These are phyloP conservation scores for Biscutella laevigata DNA, from an alignment of 441 rosid species.

Conservation along the genomic window DNA sequence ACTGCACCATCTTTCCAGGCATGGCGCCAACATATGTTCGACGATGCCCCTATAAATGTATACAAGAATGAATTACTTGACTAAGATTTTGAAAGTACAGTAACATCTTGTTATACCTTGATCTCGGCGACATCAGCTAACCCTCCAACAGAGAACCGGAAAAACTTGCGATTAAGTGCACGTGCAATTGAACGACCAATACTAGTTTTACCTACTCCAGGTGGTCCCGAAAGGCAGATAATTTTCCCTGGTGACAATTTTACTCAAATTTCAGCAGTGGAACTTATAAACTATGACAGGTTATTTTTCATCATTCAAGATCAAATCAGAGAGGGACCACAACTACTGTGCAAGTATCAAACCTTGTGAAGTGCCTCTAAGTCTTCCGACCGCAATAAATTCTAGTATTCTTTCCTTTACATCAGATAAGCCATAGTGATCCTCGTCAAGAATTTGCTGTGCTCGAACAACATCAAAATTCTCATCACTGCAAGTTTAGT, in stretches of 20 bases:
- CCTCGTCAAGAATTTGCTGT: constrained; percentile 89
- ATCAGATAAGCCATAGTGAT: constrained; percentile 93
- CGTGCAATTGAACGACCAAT: constrained; percentile 97
- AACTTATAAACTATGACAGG: background rate
- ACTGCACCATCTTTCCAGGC: constrained; percentile 99
- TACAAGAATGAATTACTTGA: constrained; percentile 2
- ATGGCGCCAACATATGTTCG: constrained; percentile 97
- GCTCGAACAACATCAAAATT: constrained; percentile 91
- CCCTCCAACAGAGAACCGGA: constrained; percentile 97
- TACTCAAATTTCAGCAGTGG: constrained; percentile 9
- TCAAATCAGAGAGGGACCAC: constrained; percentile 3
- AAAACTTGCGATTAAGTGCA: constrained; percentile 88
- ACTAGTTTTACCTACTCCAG: constrained; percentile 99
- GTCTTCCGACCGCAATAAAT: constrained; percentile 97
- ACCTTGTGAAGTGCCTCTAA: constrained; percentile 98
- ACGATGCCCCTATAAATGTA: constrained; percentile 77
- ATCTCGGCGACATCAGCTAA: constrained; percentile 98
- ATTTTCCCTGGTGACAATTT: constrained; percentile 66
- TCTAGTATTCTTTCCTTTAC: constrained; percentile 97
- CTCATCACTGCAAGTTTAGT: constrained; percentile 59
- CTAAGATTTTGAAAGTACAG: background rate
- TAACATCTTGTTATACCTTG: constrained; percentile 44
- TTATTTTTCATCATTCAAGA: constrained; percentile 6
- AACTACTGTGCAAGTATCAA: constrained; percentile 8
- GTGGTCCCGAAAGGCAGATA: constrained; percentile 97